A percentile compares a stretch with the other conserved stretches of the same genome.
These are phyloP conservation scores for Paracoccidioides lutzii DNA, from an alignment of 2,329 filamentous ascomycete genomes.

Conservation along the genomic window DNA sequence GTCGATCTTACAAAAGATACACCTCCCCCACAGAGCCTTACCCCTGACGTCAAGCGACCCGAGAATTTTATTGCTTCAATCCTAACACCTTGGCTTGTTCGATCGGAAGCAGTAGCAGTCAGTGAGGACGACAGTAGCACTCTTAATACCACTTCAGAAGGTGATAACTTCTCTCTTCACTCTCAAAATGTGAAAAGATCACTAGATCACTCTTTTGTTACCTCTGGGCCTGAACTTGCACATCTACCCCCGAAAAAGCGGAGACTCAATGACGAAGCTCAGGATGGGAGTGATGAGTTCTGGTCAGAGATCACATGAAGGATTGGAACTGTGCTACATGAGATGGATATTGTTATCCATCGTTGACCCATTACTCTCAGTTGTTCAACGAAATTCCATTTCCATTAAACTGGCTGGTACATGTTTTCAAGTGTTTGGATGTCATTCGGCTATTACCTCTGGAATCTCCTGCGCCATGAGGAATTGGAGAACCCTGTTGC, in stretches of 20 bases:
- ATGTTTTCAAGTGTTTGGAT: too few relatives aligned
- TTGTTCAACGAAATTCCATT: too few relatives aligned
- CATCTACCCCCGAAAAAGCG: not conserved
- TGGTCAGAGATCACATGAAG: not conserved
- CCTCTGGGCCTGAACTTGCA: not conserved
- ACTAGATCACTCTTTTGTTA: not conserved
- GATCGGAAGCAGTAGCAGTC: not conserved
- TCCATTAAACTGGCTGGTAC: too few relatives aligned
- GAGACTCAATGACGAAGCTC: not conserved
- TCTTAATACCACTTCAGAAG: not conserved
- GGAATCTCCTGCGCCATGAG: too few relatives aligned
- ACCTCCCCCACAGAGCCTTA: too few relatives aligned
- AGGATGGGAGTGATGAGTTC: not conserved
- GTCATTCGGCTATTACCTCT: too few relatives aligned
- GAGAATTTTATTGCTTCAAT: not conserved
- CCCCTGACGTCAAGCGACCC: not conserved
- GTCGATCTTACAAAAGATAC: not conserved
- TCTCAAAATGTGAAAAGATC: not conserved
- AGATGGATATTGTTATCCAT: not conserved
- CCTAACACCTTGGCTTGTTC: not conserved
- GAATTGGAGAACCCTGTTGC: too few relatives aligned
- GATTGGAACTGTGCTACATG: not conserved
- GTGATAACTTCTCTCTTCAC: not conserved
- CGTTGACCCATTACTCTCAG: too few relatives aligned
- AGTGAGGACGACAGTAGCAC: too few relatives aligned